These are phyloP conservation scores for Passiflora organensis DNA, from an alignment of 345 rosid species.

Conservation along the genomic window DNA sequence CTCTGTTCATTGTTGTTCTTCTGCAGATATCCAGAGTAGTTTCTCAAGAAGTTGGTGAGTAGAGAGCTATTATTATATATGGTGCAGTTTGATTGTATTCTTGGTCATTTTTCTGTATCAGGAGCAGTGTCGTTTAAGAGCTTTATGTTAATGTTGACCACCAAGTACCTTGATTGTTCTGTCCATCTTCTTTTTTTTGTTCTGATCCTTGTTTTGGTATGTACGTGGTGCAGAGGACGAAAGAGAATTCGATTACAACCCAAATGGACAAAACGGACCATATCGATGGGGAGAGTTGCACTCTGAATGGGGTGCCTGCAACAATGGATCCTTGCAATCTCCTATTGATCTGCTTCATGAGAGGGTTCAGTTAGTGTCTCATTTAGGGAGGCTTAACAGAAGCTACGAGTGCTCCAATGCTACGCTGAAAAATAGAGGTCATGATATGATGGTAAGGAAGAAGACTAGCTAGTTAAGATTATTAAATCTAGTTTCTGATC, in stretches of 20 bases:
- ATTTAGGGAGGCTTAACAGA: constrained; percentile 44
- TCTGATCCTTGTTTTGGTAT: too few relatives aligned
- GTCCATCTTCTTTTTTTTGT: too few relatives aligned
- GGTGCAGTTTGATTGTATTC: too few relatives aligned
- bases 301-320: constrained; percentile 56
- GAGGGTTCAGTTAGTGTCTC: constrained; percentile 46
- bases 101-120: too few relatives aligned
- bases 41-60: constrained; percentile 46
- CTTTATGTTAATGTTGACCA: too few relatives aligned
- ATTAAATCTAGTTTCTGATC: too few relatives aligned
- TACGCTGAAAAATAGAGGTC: constrained; percentile 73
- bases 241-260: constrained; percentile 45
- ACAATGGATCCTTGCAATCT: constrained; percentile 73
- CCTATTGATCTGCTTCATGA: constrained; percentile 63
- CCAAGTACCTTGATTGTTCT: neutral
- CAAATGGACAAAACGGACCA: constrained; percentile 45
- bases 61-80: too few relatives aligned
- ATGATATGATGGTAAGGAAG: constrained; percentile 71
- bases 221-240: constrained; percentile 49
- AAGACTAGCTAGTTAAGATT: too few relatives aligned
- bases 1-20: constrained; percentile 17
- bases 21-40: constrained; percentile 4
- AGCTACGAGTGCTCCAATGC: constrained; percentile 48
- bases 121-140: too few relatives aligned
- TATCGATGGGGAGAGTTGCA: constrained; percentile 61